Conservation (phyloP, 305 asterid genomes). For the Fraxinus latifolia region DNA sequence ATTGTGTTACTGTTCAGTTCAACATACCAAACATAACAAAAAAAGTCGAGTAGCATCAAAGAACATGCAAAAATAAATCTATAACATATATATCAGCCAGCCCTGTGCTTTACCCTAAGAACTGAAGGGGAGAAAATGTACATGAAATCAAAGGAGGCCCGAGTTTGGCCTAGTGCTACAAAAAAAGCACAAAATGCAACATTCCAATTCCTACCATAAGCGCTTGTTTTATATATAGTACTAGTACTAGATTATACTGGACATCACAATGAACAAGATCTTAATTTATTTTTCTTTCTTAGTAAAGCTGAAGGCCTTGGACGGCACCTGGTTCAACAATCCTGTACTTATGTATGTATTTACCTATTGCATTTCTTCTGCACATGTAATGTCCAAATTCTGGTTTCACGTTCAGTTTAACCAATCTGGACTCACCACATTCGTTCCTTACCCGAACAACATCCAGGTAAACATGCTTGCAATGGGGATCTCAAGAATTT, state of each 20-base stretch:
- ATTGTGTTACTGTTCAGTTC: background rate
- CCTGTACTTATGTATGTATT: too few relatives aligned
- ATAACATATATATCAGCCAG: background rate
- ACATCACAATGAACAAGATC: background rate
- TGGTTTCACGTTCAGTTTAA: background rate
- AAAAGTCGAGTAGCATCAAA: background rate
- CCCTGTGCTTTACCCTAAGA: background rate
- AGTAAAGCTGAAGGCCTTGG: background rate
- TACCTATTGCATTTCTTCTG: background rate
- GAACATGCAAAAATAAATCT: background rate
- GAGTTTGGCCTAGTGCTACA: background rate
- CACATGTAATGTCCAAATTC: background rate
- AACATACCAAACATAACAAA: background rate
- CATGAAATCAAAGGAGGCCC: background rate
- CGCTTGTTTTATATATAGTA: too few relatives aligned
- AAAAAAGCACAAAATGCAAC: background rate
- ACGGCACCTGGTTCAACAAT: background rate
- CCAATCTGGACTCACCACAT: background rate
- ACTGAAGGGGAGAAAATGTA: background rate
- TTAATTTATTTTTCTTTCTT: background rate
- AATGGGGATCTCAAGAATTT: background rate
- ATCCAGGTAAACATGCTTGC: background rate
- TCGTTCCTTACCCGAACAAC: background rate
- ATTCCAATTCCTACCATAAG: background rate
- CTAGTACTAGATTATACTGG: too few relatives aligned